A percentile compares a stretch with the other conserved stretches of the same genome.
These are phyloP conservation scores for Arabidopsis arenosa DNA, from an alignment of 345 rosid genomes.

Conservation along the genomic window DNA sequence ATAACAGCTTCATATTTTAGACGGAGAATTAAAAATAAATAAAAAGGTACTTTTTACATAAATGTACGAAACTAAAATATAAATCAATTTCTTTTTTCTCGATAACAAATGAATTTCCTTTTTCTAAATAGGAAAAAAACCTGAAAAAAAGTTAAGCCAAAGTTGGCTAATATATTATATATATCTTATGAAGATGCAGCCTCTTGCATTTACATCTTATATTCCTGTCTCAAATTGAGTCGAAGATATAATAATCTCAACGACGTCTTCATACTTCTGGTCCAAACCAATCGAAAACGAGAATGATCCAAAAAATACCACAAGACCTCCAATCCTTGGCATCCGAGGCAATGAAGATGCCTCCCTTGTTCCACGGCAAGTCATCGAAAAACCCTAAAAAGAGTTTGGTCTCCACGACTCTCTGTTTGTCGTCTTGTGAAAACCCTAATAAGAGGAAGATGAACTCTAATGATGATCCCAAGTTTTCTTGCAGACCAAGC, in stretches of 20 bases:
- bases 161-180: not conserved
- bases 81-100: not conserved
- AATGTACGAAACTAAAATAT: not conserved
- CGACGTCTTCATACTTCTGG: not conserved
- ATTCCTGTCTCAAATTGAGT: not conserved
- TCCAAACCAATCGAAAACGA: not conserved
- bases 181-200: not conserved
- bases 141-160: not conserved
- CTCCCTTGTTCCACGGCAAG: not conserved
- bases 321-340: not conserved
- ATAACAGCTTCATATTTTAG: not conserved
- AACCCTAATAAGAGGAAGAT: conserved; percentile 4
- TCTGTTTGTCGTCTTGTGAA: conserved; percentile 11
- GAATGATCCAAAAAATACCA: not conserved
- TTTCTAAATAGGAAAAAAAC: not conserved
- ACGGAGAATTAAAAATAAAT: not conserved
- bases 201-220: too few relatives aligned
- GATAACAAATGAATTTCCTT: not conserved
- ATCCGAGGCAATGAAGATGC: not conserved
- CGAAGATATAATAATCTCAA: not conserved
- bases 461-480: not conserved
- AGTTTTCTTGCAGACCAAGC: conserved; percentile 15
- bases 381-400: not conserved
- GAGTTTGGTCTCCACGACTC: not conserved
- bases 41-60: not conserved